These are phyloP conservation scores for Spergularia bocconei DNA, from an alignment of 148 eudicot species.

Conservation along the genomic window DNA sequence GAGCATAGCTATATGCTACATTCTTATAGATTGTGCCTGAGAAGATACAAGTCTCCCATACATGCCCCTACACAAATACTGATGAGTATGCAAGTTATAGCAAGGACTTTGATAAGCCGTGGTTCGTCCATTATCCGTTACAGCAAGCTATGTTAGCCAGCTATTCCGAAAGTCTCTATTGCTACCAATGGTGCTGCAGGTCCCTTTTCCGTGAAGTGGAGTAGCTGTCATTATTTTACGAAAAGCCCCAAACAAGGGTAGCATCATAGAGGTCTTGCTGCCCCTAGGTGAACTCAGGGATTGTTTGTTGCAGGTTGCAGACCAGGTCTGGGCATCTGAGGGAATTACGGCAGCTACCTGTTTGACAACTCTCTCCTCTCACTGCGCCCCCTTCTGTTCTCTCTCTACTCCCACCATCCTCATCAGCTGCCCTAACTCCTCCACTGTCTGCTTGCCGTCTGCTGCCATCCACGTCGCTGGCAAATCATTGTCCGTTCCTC, in stretches of 20 bases:
- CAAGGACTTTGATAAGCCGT: slow-evolving; percentile 41
- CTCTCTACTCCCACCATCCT: too few species aligned
- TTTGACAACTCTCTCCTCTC: slow-evolving; percentile 27
- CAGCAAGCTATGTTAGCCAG: slow-evolving; percentile 38
- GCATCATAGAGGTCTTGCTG: slow-evolving; percentile 36
- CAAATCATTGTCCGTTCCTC: too few species aligned
- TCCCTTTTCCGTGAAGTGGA: slow-evolving; percentile 33
- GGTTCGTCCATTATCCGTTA: slow-evolving; percentile 22
- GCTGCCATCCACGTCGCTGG: too few species aligned
- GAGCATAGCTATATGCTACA: slow-evolving; percentile 43
- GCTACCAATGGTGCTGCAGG: slow-evolving; percentile 35
- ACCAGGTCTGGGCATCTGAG: slow-evolving; percentile 32
- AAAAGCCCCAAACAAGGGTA: slow-evolving; percentile 38
- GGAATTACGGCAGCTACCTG: slow-evolving; percentile 33
- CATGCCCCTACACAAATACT: slow-evolving; percentile 39
- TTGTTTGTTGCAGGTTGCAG: slow-evolving; percentile 29
- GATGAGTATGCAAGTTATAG: slow-evolving; percentile 29
- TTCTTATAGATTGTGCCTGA: slow-evolving; percentile 37
- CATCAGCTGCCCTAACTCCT: too few species aligned
- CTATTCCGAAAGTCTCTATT: slow-evolving; percentile 28
- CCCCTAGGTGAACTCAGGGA: slow-evolving; percentile 43
- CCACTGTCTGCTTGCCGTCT: too few species aligned
- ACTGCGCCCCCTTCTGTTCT: too few species aligned
- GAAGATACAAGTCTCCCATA: slow-evolving; percentile 32
- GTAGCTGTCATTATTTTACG: slow-evolving; percentile 27